Evolutionary conservation across 208 protist genomes (phyloP).

Genomic region (Acanthamoeba culbertsoni): DNA sequence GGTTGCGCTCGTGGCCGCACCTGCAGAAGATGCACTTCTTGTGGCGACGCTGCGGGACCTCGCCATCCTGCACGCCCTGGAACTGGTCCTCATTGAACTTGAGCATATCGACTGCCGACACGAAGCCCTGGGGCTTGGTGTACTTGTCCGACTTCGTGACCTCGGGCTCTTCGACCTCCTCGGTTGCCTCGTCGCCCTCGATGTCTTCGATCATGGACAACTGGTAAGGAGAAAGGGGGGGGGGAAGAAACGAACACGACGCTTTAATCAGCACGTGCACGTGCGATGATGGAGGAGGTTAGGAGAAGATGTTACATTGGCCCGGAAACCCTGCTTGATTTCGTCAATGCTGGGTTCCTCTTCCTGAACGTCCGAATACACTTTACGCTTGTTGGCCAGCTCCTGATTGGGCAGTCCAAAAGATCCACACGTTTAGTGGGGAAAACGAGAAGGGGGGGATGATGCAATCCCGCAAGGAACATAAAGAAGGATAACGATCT

Average conservation of each 20-base stretch:
- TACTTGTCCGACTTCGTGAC: background rate
- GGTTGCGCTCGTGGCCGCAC: background rate
- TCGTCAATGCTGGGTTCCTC: background rate
- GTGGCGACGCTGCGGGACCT: background rate
- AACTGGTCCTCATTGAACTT: slow-evolving; percentile 31
- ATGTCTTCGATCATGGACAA: background rate
- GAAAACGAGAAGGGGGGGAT: too few relatives aligned
- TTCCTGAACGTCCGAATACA: background rate
- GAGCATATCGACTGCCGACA: slow-evolving; percentile 30
- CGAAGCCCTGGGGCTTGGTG: slow-evolving; percentile 28
- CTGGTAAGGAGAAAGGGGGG: background rate
- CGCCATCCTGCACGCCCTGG: background rate
- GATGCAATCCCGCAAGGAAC: background rate
- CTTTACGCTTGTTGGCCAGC: background rate
- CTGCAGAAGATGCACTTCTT: slow-evolving; percentile 52
- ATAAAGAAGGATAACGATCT: background rate
- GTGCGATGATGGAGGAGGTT: background rate
- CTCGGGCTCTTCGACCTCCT: slow-evolving; percentile 4
- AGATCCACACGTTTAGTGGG: too few relatives aligned
- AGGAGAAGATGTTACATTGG: too few relatives aligned
- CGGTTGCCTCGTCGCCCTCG: background rate
- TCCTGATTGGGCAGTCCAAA: too few relatives aligned
- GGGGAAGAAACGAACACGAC: background rate
- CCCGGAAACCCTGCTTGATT: background rate
- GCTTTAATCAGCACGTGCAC: background rate